Evolutionary conservation across 495 filamentous ascomycete genomes (phyloP).

Genomic region (Neurospora tetrasperma): DNA sequence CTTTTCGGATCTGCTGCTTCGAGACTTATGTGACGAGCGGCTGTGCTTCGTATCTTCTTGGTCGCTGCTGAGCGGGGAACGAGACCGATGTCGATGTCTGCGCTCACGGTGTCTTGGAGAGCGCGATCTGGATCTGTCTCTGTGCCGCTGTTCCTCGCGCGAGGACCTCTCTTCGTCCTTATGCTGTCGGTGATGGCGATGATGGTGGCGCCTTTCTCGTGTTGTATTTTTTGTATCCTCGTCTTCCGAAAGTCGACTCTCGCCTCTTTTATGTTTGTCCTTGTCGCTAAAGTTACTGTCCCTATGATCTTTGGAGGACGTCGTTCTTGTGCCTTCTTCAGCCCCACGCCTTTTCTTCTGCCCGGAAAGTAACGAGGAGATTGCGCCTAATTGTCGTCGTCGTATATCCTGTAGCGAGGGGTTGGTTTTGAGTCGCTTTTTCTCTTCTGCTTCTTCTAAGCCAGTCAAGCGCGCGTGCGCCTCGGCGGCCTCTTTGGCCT

Average conservation of each 20-base stretch:
- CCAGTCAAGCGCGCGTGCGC: conserved; percentile 36
- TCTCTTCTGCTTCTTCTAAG: conserved; percentile 31
- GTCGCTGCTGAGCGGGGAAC: conserved; percentile 10
- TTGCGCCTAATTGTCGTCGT: conserved; percentile 41
- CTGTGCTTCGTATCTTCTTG: not conserved
- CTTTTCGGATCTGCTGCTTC: conserved; percentile 7
- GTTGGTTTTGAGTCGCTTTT: conserved; percentile 28
- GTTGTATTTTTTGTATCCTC: not conserved
- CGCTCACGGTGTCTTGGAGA: conserved; percentile 13
- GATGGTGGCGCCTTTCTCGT: conserved; percentile 1
- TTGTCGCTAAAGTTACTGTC: not conserved
- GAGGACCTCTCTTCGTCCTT: conserved; percentile 4
- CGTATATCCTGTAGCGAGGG: conserved; percentile 33
- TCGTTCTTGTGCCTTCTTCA: conserved; percentile 11
- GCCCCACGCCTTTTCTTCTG: conserved; percentile 25
- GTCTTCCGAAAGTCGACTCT: not conserved
- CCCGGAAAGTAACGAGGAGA: conserved; percentile 40
- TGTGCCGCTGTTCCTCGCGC: not conserved
- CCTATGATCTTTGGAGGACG: not conserved
- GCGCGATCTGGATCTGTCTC: conserved; percentile 10
- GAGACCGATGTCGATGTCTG: conserved; percentile 16
- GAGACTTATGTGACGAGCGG: not conserved
- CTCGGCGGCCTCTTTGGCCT: conserved; percentile 66
- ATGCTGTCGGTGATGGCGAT: conserved; percentile 3
- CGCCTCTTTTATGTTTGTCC: not conserved